These are phyloP conservation scores for Penicillium pulvis DNA, from an alignment of 495 filamentous ascomycete genomes.

Conservation along the genomic window DNA sequence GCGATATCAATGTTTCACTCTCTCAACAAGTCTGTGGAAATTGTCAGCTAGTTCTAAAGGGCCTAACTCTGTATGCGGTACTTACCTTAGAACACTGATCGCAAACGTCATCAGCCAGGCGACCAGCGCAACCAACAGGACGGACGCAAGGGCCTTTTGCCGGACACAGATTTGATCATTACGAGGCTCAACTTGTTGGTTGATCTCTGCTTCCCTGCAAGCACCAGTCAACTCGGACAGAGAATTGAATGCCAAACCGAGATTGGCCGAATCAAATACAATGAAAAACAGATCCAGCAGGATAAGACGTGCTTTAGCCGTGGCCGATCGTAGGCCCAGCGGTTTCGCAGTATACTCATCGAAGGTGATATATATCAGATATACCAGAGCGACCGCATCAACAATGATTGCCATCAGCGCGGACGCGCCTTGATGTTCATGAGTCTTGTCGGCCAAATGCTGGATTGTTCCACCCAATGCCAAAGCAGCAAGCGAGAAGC, in stretches of 20 bases:
- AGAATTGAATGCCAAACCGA: conserved; percentile 85
- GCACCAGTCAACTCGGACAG: conserved; percentile 70
- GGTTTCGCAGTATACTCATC: conserved; percentile 96
- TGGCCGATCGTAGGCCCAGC: conserved; percentile 78
- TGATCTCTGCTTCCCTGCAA: conserved; percentile 49
- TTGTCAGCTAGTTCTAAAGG: conserved; percentile 17
- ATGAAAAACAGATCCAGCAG: conserved; percentile 95
- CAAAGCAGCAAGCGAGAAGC: conserved; percentile 81
- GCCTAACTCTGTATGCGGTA: conserved; percentile 4
- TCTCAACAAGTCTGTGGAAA: conserved; percentile 62
- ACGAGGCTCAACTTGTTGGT: conserved; percentile 39
- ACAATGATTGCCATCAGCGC: conserved; percentile 89
- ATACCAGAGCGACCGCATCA: conserved; percentile 84
- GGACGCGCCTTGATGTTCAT: conserved; percentile 64
- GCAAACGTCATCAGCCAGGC: conserved; percentile 90
- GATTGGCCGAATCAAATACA: conserved; percentile 90
- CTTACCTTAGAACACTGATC: conserved; percentile 80
- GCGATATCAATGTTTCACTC: conserved; percentile 51
- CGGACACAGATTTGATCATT: conserved; percentile 61
- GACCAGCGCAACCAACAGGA: conserved; percentile 79
- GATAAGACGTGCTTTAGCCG: conserved; percentile 82
- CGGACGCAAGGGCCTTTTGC: conserved; percentile 76
- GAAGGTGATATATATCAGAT: conserved; percentile 89
- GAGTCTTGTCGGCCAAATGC: conserved; percentile 51
- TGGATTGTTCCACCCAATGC: conserved; percentile 76